phyloP scores from a whole-genome alignment of 768 basidiomycete genomes.

The Boletellus emodensis region DNA sequence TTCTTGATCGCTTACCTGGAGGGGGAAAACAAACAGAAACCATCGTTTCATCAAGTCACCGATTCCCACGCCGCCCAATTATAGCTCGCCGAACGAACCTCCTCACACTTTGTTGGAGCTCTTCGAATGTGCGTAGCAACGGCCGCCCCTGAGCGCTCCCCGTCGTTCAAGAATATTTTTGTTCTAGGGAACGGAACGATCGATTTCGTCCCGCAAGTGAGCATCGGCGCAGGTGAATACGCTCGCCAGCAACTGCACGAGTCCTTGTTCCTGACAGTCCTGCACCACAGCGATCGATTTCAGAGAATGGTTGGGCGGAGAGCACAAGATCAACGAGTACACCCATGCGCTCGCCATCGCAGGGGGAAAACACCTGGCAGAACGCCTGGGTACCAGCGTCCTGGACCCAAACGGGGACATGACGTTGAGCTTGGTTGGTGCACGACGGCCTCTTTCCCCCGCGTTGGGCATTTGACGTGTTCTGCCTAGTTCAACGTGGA shows the following conservation, averaged over 20 bases:
- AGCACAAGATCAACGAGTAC: slow-evolving; percentile 65
- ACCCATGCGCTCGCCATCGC: slow-evolving; percentile 63
- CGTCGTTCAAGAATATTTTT: background rate
- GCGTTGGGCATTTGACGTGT: background rate
- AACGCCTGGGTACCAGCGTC: slow-evolving; percentile 55
- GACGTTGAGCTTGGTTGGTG: slow-evolving; percentile 64
- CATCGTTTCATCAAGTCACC: slow-evolving; percentile 59
- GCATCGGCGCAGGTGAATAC: slow-evolving; percentile 46
- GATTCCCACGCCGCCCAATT: slow-evolving; percentile 53
- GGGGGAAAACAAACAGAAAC: slow-evolving; percentile 39
- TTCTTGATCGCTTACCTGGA: background rate
- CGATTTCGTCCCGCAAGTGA: slow-evolving; percentile 51
- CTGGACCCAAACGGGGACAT: slow-evolving; percentile 60
- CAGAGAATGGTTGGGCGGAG: slow-evolving; percentile 71
- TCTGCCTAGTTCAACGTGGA: slow-evolving; percentile 37
- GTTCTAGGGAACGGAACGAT: slow-evolving; percentile 60
- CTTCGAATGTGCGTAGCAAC: slow-evolving; percentile 37
- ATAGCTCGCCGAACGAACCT: slow-evolving; percentile 42
- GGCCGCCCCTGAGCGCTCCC: background rate
- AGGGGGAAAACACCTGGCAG: slow-evolving; percentile 59
- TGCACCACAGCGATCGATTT: slow-evolving; percentile 58
- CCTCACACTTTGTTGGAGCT: slow-evolving; percentile 45
- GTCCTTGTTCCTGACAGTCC: slow-evolving; percentile 2
- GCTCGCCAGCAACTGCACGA: background rate
- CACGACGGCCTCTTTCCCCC: background rate